Conservation (phyloP, 2,329 filamentous ascomycete species). For the Monascus ruber region DNA sequence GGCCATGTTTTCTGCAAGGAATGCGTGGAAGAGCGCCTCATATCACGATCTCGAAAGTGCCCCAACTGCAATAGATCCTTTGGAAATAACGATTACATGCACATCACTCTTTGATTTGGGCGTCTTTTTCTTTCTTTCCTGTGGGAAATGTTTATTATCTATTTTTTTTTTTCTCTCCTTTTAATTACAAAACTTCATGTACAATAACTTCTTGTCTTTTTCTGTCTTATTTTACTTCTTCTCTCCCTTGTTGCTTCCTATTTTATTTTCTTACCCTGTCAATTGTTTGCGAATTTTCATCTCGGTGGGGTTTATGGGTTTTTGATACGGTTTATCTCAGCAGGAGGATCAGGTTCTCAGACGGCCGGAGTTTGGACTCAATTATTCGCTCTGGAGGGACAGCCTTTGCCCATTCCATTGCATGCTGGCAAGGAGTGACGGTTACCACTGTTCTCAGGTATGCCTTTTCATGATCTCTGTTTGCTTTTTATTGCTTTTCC, state of each 20-base stretch:
- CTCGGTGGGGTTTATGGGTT: slow-evolving; percentile 14
- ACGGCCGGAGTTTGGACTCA: slow-evolving; percentile 5
- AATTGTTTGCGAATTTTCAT: slow-evolving; percentile 2
- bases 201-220: slow-evolving; percentile 4
- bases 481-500: slow-evolving; percentile 3
- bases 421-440: slow-evolving; percentile 10
- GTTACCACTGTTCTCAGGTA: slow-evolving; percentile 9
- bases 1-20: slow-evolving; percentile 88
- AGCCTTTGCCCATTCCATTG: slow-evolving; percentile 8
- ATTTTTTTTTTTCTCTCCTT: neutral
- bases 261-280: slow-evolving; percentile 6
- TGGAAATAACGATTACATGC: slow-evolving; percentile 81
- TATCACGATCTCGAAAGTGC: slow-evolving; percentile 86
- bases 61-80: slow-evolving; percentile 89
- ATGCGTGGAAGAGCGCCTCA: slow-evolving; percentile 81
- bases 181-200: too few species aligned
- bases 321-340: slow-evolving; percentile 16
- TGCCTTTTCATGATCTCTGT: slow-evolving; percentile 5
- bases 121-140: slow-evolving; percentile 1
- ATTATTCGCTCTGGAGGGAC: slow-evolving; percentile 9
- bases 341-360: slow-evolving; percentile 14
- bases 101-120: slow-evolving; percentile 33
- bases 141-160: too few species aligned
- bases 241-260: slow-evolving; percentile 3
- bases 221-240: slow-evolving; percentile 21